Percentiles rank a stretch among this genome's conserved stretches.
Evolutionary conservation across 2,329 filamentous ascomycete species (phyloP).

Genomic region (Monilinia vaccinii-corymbosi): DNA sequence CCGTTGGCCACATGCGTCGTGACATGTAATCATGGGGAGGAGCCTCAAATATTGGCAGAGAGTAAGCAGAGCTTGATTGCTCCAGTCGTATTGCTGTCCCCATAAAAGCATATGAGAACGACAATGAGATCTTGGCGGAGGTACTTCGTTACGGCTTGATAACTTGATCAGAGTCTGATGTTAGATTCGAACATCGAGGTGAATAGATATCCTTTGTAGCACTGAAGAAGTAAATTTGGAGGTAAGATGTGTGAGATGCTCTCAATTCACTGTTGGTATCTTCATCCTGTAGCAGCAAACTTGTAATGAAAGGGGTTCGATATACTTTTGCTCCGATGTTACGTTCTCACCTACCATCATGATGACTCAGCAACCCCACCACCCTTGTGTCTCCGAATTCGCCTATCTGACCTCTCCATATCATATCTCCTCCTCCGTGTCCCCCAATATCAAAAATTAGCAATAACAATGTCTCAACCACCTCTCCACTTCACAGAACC

Average conservation of each 20-base stretch:
- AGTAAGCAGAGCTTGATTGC: neutral
- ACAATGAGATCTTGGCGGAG: neutral
- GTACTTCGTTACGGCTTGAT: neutral
- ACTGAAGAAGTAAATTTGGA: neutral
- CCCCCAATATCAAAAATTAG: neutral
- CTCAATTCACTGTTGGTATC: neutral
- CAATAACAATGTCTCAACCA: neutral
- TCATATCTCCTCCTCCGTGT: neutral
- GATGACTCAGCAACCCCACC: conserved; percentile 3
- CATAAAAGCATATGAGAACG: neutral
- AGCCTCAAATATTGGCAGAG: neutral
- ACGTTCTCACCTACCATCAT: no score
- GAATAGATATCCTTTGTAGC: neutral
- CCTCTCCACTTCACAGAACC: conserved; percentile 19
- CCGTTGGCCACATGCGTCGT: neutral
- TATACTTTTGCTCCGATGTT: neutral
- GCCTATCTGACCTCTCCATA: neutral
- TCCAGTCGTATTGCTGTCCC: neutral
- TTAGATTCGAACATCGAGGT: neutral
- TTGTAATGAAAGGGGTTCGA: neutral
- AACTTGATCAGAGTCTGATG: neutral
- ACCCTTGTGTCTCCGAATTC: neutral
- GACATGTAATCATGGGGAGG: neutral
- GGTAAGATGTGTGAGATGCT: neutral
- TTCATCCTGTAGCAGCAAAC: neutral